Evolutionary conservation across 768 basidiomycete species (phyloP).

Genomic region (Kwoniella bestiolae): DNA sequence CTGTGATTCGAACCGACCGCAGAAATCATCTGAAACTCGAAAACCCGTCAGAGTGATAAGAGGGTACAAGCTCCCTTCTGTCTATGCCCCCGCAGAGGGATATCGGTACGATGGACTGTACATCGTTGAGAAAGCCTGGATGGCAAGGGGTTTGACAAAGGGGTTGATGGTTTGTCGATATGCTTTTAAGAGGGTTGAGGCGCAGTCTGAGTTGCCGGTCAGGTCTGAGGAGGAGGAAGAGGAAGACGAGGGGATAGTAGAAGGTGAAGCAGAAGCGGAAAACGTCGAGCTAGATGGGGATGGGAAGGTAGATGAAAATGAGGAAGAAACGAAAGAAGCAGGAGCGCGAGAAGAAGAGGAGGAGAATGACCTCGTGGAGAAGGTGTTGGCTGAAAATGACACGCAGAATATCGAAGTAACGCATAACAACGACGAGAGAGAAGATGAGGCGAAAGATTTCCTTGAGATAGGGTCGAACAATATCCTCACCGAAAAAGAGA

Average conservation of each 20-base stretch:
- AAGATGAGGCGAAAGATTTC: too few relatives aligned
- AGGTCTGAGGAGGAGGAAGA: constrained; percentile 18
- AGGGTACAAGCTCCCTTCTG: constrained; percentile 74
- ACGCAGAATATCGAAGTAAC: too few relatives aligned
- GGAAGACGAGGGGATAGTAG: neutral
- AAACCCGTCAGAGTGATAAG: constrained; percentile 86
- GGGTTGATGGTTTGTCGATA: constrained; percentile 84
- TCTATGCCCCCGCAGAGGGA: constrained; percentile 78
- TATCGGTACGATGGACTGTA: constrained; percentile 94
- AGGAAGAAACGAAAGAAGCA: too few relatives aligned
- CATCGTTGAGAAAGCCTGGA: constrained; percentile 67
- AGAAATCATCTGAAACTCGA: constrained; percentile 77
- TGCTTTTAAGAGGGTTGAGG: constrained; percentile 62
- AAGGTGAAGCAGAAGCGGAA: neutral
- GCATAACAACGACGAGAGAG: too few relatives aligned
- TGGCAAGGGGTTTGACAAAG: constrained; percentile 68
- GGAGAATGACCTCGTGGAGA: too few relatives aligned
- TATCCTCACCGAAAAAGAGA: too few relatives aligned
- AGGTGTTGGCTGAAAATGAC: too few relatives aligned
- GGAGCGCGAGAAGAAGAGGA: too few relatives aligned
- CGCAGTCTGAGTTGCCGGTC: constrained; percentile 30
- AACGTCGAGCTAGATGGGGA: too few relatives aligned
- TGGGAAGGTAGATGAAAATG: too few relatives aligned
- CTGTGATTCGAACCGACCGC: neutral
- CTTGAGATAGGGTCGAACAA: too few relatives aligned